Percentiles rank a stretch among this genome's conserved stretches.
phyloP scores from a whole-genome alignment of 805 yeast species.

The Saccharomycopsis oosterbeekiorum region DNA sequence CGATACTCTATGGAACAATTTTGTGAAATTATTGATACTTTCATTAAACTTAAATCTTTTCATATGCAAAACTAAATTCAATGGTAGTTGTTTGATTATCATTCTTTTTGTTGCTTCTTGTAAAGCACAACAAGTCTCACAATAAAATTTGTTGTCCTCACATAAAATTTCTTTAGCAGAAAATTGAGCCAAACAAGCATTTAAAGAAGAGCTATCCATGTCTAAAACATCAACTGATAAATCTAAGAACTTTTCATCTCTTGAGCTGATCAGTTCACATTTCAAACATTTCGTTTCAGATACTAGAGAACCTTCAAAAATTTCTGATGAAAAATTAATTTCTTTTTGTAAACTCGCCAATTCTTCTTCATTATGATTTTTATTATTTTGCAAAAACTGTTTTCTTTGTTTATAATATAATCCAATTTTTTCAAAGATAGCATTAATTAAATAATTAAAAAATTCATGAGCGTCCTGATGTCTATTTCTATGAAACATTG shows the following conservation, averaged over 20 bases:
- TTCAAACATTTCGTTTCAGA: constrained; percentile 84
- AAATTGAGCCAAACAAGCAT: constrained; percentile 72
- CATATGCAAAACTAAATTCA: constrained; percentile 69
- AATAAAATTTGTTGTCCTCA: constrained; percentile 84
- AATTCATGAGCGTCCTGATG: constrained; percentile 99
- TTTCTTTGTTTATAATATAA: constrained; percentile 19
- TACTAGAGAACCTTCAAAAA: constrained; percentile 79
- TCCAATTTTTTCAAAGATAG: constrained; percentile 38
- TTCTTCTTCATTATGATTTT: constrained; percentile 12
- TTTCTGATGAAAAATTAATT: constrained; percentile 46
- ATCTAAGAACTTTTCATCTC: constrained; percentile 83
- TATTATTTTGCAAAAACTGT: constrained; percentile 1
- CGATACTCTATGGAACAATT: constrained; percentile 73
- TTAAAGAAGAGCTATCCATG: constrained; percentile 61
- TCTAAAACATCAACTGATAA: constrained; percentile 61
- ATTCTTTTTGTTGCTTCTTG: constrained; percentile 93
- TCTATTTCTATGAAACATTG: constrained; percentile 80
- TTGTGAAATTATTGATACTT: constrained; percentile 66
- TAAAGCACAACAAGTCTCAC: constrained; percentile 80
- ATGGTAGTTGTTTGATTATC: constrained; percentile 68
- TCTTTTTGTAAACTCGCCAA: constrained; percentile 1
- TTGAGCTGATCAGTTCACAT: constrained; percentile 72
- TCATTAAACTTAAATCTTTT: constrained; percentile 92
- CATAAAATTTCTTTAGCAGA: constrained; percentile 77
- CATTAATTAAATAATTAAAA: constrained; percentile 76